Evolutionary conservation across 345 rosid species (phyloP).

Genomic region (Gossypium anomalum): DNA sequence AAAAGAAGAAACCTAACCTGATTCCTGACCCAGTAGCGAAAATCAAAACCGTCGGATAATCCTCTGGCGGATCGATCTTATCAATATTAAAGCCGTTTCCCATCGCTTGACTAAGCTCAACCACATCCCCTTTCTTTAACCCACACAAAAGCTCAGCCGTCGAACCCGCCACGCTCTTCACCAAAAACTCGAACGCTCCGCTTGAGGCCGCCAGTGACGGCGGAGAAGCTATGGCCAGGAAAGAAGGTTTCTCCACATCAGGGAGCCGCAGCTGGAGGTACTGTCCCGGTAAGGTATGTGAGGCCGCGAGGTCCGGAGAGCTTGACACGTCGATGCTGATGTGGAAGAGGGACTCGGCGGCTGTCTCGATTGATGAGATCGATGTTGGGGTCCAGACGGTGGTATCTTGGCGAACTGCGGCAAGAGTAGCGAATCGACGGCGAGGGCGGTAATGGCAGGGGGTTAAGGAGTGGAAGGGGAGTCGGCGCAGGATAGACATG

Average conservation of each 20-base stretch:
- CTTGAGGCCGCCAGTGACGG: conserved; percentile 50
- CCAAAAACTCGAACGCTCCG: conserved; percentile 78
- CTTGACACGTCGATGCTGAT: conserved; percentile 68
- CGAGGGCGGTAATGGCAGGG: conserved; percentile 22
- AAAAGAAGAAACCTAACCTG: conserved; percentile 40
- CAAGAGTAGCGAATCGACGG: conserved; percentile 43
- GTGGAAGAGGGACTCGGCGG: conserved; percentile 86
- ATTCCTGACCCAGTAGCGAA: conserved; percentile 97
- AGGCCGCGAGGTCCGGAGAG: conserved; percentile 61
- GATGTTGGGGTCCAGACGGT: conserved; percentile 68
- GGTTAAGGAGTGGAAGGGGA: conserved; percentile 27
- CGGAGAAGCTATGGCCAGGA: conserved; percentile 85
- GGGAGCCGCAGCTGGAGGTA: conserved; percentile 84
- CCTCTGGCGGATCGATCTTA: conserved; percentile 64
- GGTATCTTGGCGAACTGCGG: conserved; percentile 73
- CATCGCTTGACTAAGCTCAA: conserved; percentile 73
- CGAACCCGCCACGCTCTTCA: conserved; percentile 82
- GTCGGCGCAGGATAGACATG: conserved; percentile 73
- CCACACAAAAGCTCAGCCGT: conserved; percentile 85
- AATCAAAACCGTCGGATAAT: conserved; percentile 60
- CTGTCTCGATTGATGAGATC: conserved; percentile 51
- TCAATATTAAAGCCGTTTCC: conserved; percentile 71
- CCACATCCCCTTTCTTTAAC: conserved; percentile 71
- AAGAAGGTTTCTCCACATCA: conserved; percentile 60
- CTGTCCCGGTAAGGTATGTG: conserved; percentile 73